A percentile compares a stretch with the other conserved stretches of the same genome.
These are phyloP conservation scores for Astragalus glycyphyllos DNA, from an alignment of 306 rosid genomes.

Conservation along the genomic window DNA sequence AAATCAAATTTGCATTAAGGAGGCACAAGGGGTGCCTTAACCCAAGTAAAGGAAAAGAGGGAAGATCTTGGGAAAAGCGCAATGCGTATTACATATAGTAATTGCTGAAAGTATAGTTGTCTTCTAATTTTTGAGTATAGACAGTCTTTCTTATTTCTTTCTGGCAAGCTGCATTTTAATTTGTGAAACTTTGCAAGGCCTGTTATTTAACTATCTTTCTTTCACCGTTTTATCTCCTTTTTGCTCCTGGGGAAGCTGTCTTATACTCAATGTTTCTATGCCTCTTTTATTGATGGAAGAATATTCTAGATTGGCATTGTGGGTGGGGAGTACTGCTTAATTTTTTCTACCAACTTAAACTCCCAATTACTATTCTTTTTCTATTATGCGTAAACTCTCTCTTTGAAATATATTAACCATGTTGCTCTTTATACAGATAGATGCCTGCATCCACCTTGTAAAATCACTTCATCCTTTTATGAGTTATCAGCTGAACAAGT, in stretches of 20 bases:
- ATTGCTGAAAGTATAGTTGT: slow-evolving; percentile 5
- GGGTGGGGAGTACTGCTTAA: not conserved
- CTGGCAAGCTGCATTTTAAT: not conserved
- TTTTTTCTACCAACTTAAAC: not conserved
- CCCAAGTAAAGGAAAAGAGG: slow-evolving; percentile 5
- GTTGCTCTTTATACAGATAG: slow-evolving; percentile 44
- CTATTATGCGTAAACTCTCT: not conserved
- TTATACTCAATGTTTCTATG: slow-evolving; percentile 8
- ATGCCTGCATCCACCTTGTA: slow-evolving; percentile 54
- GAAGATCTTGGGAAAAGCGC: not conserved
- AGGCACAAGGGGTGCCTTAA: too few species aligned
- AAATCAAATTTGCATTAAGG: too few species aligned
- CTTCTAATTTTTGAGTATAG: not conserved
- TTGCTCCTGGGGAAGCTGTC: not conserved
- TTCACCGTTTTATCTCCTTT: not conserved
- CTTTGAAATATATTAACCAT: slow-evolving; percentile 18
- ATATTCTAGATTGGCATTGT: not conserved
- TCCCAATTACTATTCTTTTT: not conserved
- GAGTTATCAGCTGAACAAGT: slow-evolving; percentile 48
- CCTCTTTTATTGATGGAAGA: not conserved
- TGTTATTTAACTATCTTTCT: not conserved
- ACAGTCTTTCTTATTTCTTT: slow-evolving; percentile 9
- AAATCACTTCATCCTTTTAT: slow-evolving; percentile 45
- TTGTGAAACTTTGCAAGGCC: slow-evolving; percentile 1
- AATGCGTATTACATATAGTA: not conserved